Base-by-base conservation (phyloP, 768 basidiomycete genomes). In the Dioszegia aurantiaca region DNA sequence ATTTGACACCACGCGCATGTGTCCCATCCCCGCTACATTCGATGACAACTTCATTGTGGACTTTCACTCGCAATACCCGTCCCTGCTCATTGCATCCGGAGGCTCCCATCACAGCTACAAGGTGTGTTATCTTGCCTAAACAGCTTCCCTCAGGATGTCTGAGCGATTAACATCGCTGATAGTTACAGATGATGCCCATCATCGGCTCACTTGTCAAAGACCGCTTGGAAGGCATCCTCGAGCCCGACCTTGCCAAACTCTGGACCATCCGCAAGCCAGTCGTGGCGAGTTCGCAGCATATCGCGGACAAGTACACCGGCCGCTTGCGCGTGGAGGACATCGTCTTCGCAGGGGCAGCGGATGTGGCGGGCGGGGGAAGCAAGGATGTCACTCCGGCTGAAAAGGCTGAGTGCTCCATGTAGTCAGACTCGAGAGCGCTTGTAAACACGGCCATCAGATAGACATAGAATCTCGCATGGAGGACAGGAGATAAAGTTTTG, bases 11-110 rank as follows among this genome's bases (percentile, higher is more conserved):
- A 63, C 62, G 5, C 26, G 62, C 17, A 63, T 63, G 62, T 63
- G 62, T 40, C 59, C 55, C 36, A 60, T 60, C 37, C 59, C 62
- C 6, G 62, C 60, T 36, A 58, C 59, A 6, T 43, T 59, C 11
- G 62, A 63, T 33, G 62, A 58, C 16, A 31, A 63, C 31, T 63
- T 58, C 52, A 56, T 63, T 5, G 55, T 63, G 16, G 62, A 63
- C 48, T 33, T 45, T 17, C 54, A 56, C 26, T 26, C 44, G 9
- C 26, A 54, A 17, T 62, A 62, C 53, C 58, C 62, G 16, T 63
- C 62, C 6, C 40, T 63, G n/a, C 16, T 56, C 3, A 28, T 63
- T 33, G 62, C 62, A 2, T 54, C 58, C 1, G 62, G 62, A 1
- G 62, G 62, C 31, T 52, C 62, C 9, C 58, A 58, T 4, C 62